Percentiles rank a stretch among this genome's conserved stretches.
phyloP scores from a whole-genome alignment of 371 early-diverging fungal genomes.

The Mucor piriformis region DNA sequence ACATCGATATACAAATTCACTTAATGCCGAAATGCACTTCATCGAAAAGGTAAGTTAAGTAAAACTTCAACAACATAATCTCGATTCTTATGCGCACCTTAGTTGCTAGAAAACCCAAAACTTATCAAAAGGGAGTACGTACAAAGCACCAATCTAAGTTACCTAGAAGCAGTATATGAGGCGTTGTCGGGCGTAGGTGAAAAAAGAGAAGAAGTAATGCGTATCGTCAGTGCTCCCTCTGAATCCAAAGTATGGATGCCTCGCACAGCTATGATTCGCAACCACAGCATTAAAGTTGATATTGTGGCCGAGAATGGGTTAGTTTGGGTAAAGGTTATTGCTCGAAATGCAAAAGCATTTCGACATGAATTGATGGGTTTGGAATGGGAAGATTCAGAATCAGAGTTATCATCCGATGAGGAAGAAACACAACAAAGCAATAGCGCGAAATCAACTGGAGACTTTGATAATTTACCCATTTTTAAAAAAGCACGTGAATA shows the following conservation, averaged over 20 bases:
- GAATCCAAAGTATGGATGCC: conserved; percentile 31
- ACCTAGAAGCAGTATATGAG: conserved; percentile 50
- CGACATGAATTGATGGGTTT: conserved; percentile 53
- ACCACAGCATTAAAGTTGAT: conserved; percentile 48
- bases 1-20: conserved; percentile 24
- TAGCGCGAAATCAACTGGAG: background rate
- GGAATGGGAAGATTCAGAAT: conserved; percentile 34
- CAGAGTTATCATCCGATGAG: conserved; percentile 2
- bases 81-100: background rate
- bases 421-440: background rate
- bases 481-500: conserved; percentile 54
- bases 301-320: conserved; percentile 52
- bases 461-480: conserved; percentile 47
- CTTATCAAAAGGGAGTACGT: conserved; percentile 43
- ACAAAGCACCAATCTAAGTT: conserved; percentile 47
- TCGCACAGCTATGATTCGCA: conserved; percentile 31
- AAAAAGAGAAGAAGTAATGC: conserved; percentile 35
- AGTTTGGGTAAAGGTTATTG: conserved; percentile 62
- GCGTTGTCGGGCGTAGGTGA: conserved; percentile 27
- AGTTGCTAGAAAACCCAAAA: conserved; percentile 37
- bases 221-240: conserved; percentile 25
- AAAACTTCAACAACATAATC: no score
- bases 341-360: conserved; percentile 52
- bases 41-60: conserved; percentile 21
- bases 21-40: conserved; percentile 24